Percentiles rank a stretch among this genome's conserved stretches.
Conservation (phyloP, 2,329 filamentous ascomycete species). For the Aureobasidium sp. region DNA sequence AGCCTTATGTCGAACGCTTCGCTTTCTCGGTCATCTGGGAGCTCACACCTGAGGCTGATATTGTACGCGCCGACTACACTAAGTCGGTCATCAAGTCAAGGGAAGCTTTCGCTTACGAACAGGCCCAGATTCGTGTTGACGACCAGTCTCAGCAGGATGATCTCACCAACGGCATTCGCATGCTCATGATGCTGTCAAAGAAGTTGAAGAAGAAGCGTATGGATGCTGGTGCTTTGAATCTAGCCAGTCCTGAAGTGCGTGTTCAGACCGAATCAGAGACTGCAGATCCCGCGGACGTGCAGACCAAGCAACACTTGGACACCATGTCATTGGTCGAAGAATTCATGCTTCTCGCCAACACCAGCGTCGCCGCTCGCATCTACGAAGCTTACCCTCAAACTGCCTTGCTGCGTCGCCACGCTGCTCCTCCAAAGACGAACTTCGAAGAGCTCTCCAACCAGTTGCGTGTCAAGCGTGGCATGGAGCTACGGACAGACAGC, state of each 20-base stretch:
- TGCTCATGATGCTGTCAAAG: conserved; percentile 78
- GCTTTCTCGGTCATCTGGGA: conserved; percentile 59
- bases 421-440: conserved; percentile 84
- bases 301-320: conserved; percentile 87
- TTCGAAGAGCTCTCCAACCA: conserved; percentile 92
- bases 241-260: conserved; percentile 96
- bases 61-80: conserved; percentile 79
- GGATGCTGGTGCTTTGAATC: conserved; percentile 87
- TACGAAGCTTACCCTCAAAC: conserved; percentile 91
- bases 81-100: conserved; percentile 97
- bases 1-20: conserved; percentile 84
- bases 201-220: conserved; percentile 92
- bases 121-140: conserved; percentile 89
- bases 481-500: conserved; percentile 74
- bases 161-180: conserved; percentile 81
- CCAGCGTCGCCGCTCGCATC: conserved; percentile 82
- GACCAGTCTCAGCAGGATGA: conserved; percentile 81
- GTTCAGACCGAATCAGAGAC: conserved; percentile 94
- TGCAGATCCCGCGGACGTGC: conserved; percentile 89
- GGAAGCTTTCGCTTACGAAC: conserved; percentile 96
- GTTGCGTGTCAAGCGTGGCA: conserved; percentile 73
- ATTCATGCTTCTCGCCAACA: conserved; percentile 98
- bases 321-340: conserved; percentile 98
- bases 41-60: conserved; percentile 72
- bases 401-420: conserved; percentile 86